Evolutionary conservation across 495 filamentous ascomycete species (phyloP).

Genomic region (Platismatia glauca): DNA sequence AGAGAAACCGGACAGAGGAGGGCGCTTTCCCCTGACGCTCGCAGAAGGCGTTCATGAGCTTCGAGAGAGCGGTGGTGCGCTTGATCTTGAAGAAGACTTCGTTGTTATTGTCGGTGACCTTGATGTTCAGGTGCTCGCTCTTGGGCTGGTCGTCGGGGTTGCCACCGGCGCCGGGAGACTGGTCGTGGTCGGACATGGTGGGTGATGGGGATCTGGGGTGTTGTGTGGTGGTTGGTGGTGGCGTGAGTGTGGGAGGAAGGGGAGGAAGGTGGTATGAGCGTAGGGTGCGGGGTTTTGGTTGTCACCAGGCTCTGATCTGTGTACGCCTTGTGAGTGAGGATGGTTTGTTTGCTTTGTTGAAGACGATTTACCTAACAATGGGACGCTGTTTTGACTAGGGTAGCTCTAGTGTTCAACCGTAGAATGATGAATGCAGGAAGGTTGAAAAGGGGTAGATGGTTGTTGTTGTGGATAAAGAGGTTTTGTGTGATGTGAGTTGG

Average conservation of each 20-base stretch:
- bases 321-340: background rate
- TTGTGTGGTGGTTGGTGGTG: background rate
- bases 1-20: conserved; percentile 85
- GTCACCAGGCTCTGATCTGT: conserved; percentile 1
- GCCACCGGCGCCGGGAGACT: conserved; percentile 35
- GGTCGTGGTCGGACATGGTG: conserved; percentile 43
- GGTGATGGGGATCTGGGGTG: background rate
- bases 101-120: conserved; percentile 99
- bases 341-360: background rate
- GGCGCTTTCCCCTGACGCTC: conserved; percentile 86
- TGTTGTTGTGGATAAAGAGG: background rate
- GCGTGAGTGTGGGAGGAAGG: background rate
- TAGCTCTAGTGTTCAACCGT: background rate
- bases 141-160: conserved; percentile 50
- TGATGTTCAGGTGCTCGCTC: conserved; percentile 93
- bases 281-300: background rate
- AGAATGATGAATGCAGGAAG: background rate
- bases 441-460: background rate
- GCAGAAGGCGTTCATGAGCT: conserved; percentile 98
- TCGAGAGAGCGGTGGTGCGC: conserved; percentile 88
- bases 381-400: background rate
- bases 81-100: conserved; percentile 99
- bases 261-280: background rate
- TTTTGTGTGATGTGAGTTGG: background rate
- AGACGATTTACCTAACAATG: background rate